These are phyloP conservation scores for Saccharum officinarum DNA, from an alignment of 176 grass and related monocot genomes.

Conservation along the genomic window DNA sequence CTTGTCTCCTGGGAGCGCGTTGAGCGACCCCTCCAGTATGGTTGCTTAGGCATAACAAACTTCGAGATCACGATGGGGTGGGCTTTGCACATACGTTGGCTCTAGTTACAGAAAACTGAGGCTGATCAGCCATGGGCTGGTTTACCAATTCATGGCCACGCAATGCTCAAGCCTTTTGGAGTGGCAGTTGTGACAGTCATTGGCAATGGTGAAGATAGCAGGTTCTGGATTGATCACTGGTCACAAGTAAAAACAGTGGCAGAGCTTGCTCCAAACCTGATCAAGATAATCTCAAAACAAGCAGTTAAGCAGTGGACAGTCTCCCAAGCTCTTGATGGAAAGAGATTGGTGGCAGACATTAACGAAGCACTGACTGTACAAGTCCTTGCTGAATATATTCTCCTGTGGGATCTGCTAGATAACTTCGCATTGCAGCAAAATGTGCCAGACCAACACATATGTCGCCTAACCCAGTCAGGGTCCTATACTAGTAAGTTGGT, in stretches of 20 bases:
- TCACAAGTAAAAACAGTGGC: not conserved
- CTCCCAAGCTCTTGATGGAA: not conserved
- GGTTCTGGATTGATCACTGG: not conserved
- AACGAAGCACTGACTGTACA: not conserved
- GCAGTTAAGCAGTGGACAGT: not conserved
- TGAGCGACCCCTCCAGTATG: not conserved
- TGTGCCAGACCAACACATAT: not conserved
- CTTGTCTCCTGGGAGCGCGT: not conserved
- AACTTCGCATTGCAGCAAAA: not conserved
- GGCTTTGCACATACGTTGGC: not conserved
- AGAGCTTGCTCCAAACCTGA: not conserved
- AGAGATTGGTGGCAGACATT: not conserved
- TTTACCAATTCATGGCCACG: not conserved
- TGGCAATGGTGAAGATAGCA: no score
- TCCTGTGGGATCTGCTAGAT: not conserved
- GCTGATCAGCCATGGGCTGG: not conserved
- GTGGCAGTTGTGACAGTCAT: not conserved
- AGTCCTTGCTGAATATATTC: no score
- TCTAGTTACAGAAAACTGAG: not conserved
- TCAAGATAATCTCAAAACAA: not conserved
- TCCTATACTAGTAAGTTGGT: not conserved
- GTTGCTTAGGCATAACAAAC: not conserved
- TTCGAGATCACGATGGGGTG: not conserved
- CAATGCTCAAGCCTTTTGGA: not conserved
- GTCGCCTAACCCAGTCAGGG: not conserved